Conservation (phyloP, 139 green algal genomes). For the Diplosphaera chodatii region DNA sequence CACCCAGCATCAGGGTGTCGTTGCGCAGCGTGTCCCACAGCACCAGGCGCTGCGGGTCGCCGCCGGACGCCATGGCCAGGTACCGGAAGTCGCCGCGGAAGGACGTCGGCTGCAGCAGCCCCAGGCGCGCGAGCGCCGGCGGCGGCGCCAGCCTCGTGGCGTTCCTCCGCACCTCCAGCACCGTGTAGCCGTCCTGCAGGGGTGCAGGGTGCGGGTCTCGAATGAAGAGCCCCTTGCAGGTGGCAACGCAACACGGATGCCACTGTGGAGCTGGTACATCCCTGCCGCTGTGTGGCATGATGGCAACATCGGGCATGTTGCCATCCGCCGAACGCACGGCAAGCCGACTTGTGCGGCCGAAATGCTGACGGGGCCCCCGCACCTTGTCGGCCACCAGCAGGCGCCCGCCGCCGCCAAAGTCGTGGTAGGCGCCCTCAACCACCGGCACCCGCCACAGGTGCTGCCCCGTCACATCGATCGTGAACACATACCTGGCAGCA, state of each 20-base stretch:
- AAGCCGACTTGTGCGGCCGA: too few relatives aligned
- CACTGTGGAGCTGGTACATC: too few relatives aligned
- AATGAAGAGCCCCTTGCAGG: not conserved
- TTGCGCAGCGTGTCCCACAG: not conserved
- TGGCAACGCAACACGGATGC: not conserved
- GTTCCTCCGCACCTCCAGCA: not conserved
- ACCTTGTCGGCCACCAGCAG: slow-evolving; percentile 9
- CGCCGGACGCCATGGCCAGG: not conserved
- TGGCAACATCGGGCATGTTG: too few relatives aligned
- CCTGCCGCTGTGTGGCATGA: too few relatives aligned
- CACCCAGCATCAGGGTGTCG: not conserved
- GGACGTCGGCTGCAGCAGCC: not conserved
- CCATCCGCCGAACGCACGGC: too few relatives aligned
- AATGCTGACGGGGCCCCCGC: too few relatives aligned
- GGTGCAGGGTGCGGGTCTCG: too few relatives aligned
- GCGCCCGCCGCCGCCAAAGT: slow-evolving; percentile 6
- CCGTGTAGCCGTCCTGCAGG: not conserved
- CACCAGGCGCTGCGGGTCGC: not conserved
- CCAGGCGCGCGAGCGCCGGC: not conserved
- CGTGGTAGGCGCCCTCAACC: not conserved
- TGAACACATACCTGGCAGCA: not conserved
- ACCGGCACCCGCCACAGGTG: slow-evolving; percentile 9
- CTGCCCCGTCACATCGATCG: not conserved
- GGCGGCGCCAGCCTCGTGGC: not conserved
- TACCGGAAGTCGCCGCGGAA: not conserved